Evolutionary conservation across 192 early-diverging fungal species (phyloP), one percentile per base, ranked within the genome.

Genomic region (Podila clonocystis): DNA sequence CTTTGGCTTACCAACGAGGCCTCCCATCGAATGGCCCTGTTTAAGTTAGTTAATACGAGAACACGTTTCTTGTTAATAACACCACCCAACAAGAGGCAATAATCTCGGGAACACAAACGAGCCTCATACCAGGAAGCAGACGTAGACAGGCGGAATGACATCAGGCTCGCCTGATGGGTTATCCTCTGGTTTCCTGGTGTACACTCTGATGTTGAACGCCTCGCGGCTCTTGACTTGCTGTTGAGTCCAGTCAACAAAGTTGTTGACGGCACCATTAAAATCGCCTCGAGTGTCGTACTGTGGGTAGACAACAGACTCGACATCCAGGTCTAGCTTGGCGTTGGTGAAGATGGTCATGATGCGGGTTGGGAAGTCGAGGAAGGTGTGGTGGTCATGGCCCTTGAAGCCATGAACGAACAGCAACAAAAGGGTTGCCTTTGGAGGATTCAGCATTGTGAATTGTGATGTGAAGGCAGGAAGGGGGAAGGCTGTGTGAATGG

Each of bases 401-500:
- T 82, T 77, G 63, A 90, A 91, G 5, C 90, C 90, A 70, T 91
- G 90, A 15, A 89, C 68, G 63, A 90, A 91, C 30, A 91, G 33
- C 8, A 91, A 71, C 9, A 91, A 67, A 7, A 89, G 64, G 34
- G 85, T 85, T 58, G 86, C 82, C 31, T 50, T 73, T 41, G 65
- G 70, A 15, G 62, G 60, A 17, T 34, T 22, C 34, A 80, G 28
- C 70, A 80, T 80, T 7, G 11, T 62, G 26, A 17, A 61, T 28
- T 33, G 59, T 11, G 26, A 61, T 20, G 30, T 31, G 59, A 15
- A 5, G 24, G 58, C 33, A 12, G 24, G 58, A 61, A 12, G 26
- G 15, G 34, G 29, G 19, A 30, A 26, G 59, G 17, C 59, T 30
- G 22, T 61, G 52, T 12, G 41, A 17, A 17, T 45, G 41, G 41